Evolutionary conservation across 768 basidiomycete species (phyloP), one percentile per base, ranked within the genome.

Genomic region (Tricholoma sp.): DNA sequence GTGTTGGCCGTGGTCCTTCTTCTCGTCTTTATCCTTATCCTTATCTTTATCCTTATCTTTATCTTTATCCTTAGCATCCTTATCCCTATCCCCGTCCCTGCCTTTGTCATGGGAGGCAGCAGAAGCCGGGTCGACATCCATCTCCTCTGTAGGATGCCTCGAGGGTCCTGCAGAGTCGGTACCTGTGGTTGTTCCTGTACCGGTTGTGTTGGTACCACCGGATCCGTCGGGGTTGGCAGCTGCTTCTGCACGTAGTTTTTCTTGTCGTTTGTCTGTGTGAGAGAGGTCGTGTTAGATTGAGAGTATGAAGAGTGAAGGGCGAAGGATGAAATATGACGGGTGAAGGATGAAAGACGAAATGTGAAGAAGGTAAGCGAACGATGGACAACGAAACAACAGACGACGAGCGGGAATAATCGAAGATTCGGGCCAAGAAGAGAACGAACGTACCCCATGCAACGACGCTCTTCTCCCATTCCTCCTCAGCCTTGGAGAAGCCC

Each of bases 401-500:
- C n/a, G n/a, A n/a, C n/a, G n/a, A n/a, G n/a, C n/a, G n/a, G n/a
- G n/a, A n/a, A n/a, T n/a, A n/a, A n/a, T n/a, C n/a, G n/a, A n/a
- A n/a, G n/a, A n/a, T n/a, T n/a, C n/a, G n/a, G n/a, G n/a, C n/a
- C n/a, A 39, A 39, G 31, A 35, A 50, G 54, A 52, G 54, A 35
- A 45, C 7, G 53, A 18, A 56, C 51, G 55, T 59, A 86, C 87
- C 84, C 88, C 91, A 96, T 9, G 78, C 77, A 19, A 72, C 64
- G 3, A 89, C 79, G 58, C 77, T 82, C 72, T 81, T 82, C 75
- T 89, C 86, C 81, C 86, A 91, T 64, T 91, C 89, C 61, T 89
- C 86, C 60, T 83, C 75, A 2, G 88, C 88, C 50, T 84, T 84
- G 4, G 77, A 64, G 62, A 89, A 90, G 0, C 86, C 85, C 0